Conservation (phyloP, 2,329 filamentous ascomycete genomes). For the Arthrobotrys musiformis region DNA sequence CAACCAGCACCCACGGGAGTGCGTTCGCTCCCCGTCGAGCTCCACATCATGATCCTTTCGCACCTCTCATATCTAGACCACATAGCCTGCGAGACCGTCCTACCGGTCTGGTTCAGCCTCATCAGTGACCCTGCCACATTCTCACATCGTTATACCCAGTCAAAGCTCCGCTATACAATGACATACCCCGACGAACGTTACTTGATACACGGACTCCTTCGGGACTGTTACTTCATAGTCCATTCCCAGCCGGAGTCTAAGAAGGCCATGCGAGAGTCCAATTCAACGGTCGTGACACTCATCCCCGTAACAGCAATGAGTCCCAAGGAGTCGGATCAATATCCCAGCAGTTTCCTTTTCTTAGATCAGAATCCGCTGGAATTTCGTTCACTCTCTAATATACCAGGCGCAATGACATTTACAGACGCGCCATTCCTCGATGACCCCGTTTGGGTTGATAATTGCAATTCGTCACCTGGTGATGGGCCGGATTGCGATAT, state of each 20-base stretch:
- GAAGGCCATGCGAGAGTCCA: not conserved
- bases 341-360: not conserved
- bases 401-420: slow-evolving; percentile 23
- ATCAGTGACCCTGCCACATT: slow-evolving; percentile 11
- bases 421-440: slow-evolving; percentile 23
- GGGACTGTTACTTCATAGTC: slow-evolving; percentile 32
- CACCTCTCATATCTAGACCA: slow-evolving; percentile 23
- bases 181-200: slow-evolving; percentile 27
- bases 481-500: slow-evolving; percentile 8
- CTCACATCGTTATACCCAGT: not conserved
- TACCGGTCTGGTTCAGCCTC: slow-evolving; percentile 15
- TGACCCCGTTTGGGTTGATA: slow-evolving; percentile 25
- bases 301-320: not conserved
- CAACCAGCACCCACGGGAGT: not conserved
- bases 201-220: slow-evolving; percentile 1
- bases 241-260: not conserved
- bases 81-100: slow-evolving; percentile 11
- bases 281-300: slow-evolving; percentile 15
- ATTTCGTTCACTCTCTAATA: not conserved
- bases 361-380: not conserved
- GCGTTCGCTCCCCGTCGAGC: slow-evolving; percentile 16
- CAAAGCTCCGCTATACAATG: slow-evolving; percentile 6
- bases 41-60: slow-evolving; percentile 26
- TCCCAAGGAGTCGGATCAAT: not conserved
- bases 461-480: not conserved